These are phyloP conservation scores for Botrytis porri DNA, from an alignment of 2,329 filamentous ascomycete genomes.

Conservation along the genomic window DNA sequence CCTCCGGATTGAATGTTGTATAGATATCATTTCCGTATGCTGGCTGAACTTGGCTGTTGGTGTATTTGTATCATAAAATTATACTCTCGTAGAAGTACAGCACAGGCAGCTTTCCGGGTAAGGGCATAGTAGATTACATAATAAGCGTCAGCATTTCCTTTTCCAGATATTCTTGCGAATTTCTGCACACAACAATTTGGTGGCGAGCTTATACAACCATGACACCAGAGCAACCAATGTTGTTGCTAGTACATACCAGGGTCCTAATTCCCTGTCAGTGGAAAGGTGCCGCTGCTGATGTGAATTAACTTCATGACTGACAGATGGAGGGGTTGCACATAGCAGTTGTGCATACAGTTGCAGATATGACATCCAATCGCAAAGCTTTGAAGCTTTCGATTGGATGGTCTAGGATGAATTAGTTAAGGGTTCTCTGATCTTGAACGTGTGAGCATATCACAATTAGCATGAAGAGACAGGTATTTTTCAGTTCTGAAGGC, in stretches of 20 bases:
- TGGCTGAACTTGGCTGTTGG: constrained; percentile 4
- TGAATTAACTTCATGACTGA: constrained; percentile 1
- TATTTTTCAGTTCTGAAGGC: background rate
- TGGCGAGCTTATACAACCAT: constrained; percentile 5
- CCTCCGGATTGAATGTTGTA: background rate
- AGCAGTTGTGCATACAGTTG: background rate
- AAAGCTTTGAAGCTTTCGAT: background rate
- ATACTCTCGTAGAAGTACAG: background rate
- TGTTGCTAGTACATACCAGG: background rate
- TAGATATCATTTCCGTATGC: background rate
- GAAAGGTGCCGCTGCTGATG: background rate
- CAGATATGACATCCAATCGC: constrained; percentile 11
- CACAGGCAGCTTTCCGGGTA: constrained; percentile 1
- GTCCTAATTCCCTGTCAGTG: background rate
- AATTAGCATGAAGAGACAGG: background rate
- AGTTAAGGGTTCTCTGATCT: background rate
- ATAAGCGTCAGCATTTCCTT: constrained; percentile 17
- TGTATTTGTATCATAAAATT: background rate
- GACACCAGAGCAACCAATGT: background rate
- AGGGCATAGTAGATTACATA: constrained; percentile 18
- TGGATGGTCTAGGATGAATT: background rate
- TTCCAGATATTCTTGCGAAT: constrained; percentile 18
- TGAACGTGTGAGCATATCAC: background rate
- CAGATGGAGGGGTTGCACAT: background rate
- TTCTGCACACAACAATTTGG: background rate